Evolutionary conservation across 768 basidiomycete genomes (phyloP).

Genomic region (Obba rivulosa): DNA sequence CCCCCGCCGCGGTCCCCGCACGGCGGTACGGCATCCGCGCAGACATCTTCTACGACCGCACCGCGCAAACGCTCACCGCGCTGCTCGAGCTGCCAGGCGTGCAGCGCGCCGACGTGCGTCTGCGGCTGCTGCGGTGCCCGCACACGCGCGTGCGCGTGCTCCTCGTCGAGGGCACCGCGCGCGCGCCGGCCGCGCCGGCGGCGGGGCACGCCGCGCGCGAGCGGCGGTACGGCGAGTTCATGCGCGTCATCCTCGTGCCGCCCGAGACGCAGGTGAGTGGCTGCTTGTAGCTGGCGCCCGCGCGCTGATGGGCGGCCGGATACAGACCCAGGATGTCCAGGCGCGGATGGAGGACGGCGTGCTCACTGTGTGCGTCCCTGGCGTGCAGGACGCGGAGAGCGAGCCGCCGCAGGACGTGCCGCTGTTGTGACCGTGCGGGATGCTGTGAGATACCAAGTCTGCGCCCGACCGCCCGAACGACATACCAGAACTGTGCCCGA

Average conservation of each 20-base stretch:
- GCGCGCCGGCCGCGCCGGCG: conserved; percentile 30
- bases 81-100: conserved; percentile 70
- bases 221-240: conserved; percentile 46
- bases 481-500: too few relatives aligned
- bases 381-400: conserved; percentile 38
- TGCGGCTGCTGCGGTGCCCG: conserved; percentile 55
- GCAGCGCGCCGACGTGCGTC: conserved; percentile 47
- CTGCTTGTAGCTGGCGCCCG: conserved; percentile 13
- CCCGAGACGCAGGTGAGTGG: conserved; percentile 48
- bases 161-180: conserved; percentile 43
- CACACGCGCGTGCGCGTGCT: conserved; percentile 62
- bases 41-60: conserved; percentile 54
- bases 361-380: conserved; percentile 49
- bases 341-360: conserved; percentile 58
- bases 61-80: conserved; percentile 46
- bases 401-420: conserved; percentile 47
- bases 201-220: conserved; percentile 38
- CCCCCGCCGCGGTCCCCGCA: neutral
- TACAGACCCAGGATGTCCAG: conserved; percentile 48
- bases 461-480: too few relatives aligned
- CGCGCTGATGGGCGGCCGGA: conserved; percentile 1
- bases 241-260: conserved; percentile 50
- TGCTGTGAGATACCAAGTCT: too few relatives aligned
- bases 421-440: conserved; percentile 25
- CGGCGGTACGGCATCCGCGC: conserved; percentile 47